These are phyloP conservation scores for Rhodamnia rubescens DNA, from an alignment of 345 rosid genomes.

Conservation along the genomic window DNA sequence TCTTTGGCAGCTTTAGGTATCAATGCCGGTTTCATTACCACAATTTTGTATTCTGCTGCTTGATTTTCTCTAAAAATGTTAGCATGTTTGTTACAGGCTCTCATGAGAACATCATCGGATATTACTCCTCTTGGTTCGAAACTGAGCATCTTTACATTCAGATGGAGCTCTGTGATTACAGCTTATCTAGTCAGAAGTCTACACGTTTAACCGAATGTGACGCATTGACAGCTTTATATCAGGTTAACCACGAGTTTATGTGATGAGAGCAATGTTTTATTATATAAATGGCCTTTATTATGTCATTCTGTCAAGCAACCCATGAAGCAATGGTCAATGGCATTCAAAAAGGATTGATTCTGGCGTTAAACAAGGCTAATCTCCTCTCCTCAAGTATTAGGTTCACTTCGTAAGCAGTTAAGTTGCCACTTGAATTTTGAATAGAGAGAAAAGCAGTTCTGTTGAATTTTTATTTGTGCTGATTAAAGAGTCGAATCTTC, in stretches of 20 bases:
- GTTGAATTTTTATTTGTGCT: not conserved
- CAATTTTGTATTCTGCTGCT: not conserved
- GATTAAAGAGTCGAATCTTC: not conserved
- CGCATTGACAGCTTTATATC: slow-evolving; percentile 49
- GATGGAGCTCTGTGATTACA: slow-evolving; percentile 86
- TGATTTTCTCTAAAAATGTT: not conserved
- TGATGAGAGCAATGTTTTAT: not conserved
- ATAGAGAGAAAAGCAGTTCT: not conserved
- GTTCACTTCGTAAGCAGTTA: not conserved
- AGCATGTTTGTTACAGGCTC: slow-evolving; percentile 33
- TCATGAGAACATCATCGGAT: slow-evolving; percentile 77
- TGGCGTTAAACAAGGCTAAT: not conserved
- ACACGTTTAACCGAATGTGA: slow-evolving; percentile 40
- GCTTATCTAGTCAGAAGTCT: slow-evolving; percentile 47
- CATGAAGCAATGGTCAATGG: not conserved
- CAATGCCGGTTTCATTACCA: not conserved
- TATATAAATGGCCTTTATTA: not conserved
- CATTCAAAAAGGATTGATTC: not conserved
- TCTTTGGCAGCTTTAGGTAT: slow-evolving; percentile 93
- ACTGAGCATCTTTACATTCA: slow-evolving; percentile 89
- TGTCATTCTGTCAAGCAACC: not conserved
- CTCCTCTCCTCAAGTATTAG: not conserved
- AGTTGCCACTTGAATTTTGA: not conserved
- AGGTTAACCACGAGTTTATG: slow-evolving; percentile 27
- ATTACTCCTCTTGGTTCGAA: slow-evolving; percentile 93